Evolutionary conservation across 1,284 basidiomycete genomes (phyloP).

Genomic region (Sanghuangporus weigelae): DNA sequence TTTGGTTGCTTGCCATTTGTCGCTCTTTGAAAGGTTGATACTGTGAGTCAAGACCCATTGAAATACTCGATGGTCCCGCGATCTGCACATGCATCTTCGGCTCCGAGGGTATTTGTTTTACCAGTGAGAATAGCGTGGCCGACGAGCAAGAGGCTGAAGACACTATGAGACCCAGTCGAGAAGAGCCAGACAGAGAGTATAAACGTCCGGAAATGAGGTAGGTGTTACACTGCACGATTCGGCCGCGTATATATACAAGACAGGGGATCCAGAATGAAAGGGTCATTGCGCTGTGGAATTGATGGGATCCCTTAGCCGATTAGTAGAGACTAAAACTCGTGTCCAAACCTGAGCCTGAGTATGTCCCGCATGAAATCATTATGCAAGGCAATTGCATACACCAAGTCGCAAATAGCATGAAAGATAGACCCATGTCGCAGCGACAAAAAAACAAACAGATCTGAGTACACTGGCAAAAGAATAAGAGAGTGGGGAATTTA

Average conservation of each 20-base stretch:
- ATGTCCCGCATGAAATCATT: not conserved
- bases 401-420: too few species aligned
- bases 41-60: not conserved
- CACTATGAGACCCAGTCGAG: not conserved
- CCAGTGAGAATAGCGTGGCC: not conserved
- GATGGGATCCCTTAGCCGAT: slow-evolving; percentile 6
- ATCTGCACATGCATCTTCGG: not conserved
- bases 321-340: slow-evolving; percentile 3
- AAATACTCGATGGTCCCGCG: slow-evolving; percentile 7
- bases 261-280: slow-evolving; percentile 10
- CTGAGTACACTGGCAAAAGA: not conserved
- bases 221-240: not conserved
- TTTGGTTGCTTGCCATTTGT: not conserved
- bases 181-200: not conserved
- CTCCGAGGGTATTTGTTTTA: not conserved
- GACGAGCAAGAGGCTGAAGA: too few species aligned
- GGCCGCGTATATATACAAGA: slow-evolving; percentile 4
- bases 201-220: not conserved
- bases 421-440: too few species aligned
- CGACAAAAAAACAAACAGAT: too few species aligned
- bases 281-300: slow-evolving; percentile 16
- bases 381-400: not conserved
- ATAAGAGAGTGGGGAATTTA: not conserved
- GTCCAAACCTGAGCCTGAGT: slow-evolving; percentile 6
- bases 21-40: not conserved